Evolutionary conservation across 257 asterid species (phyloP).

Genomic region (Lithospermum erythrorhizon): DNA sequence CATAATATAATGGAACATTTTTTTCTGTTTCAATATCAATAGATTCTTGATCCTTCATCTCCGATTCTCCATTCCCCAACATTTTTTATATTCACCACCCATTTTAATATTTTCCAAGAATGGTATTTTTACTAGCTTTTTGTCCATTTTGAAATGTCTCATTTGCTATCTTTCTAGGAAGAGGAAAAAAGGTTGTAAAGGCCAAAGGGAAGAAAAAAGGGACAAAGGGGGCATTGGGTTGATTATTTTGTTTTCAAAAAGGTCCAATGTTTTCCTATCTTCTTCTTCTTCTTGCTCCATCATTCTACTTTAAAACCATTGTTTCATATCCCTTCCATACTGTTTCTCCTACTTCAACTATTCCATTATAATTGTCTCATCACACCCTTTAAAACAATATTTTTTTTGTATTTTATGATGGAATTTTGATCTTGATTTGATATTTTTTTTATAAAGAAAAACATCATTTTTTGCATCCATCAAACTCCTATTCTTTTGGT

Average conservation of each 20-base stretch:
- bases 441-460: background rate
- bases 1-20: slow-evolving; percentile 5
- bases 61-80: background rate
- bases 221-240: slow-evolving; percentile 7
- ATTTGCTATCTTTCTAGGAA: slow-evolving; percentile 13
- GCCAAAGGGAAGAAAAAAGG: background rate
- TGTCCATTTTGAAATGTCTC: slow-evolving; percentile 8
- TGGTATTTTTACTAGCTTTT: slow-evolving; percentile 14
- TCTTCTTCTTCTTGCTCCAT: background rate
- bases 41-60: background rate
- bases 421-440: background rate
- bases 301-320: background rate
- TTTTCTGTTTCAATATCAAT: background rate
- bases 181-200: slow-evolving; percentile 1
- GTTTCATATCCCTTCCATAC: background rate
- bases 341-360: background rate
- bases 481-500: too few relatives aligned
- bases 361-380: too few relatives aligned
- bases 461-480: background rate
- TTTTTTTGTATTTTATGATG: background rate
- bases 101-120: background rate
- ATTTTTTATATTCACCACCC: background rate
- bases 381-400: background rate
- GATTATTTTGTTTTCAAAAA: background rate
- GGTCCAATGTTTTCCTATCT: background rate